A percentile compares a stretch with the other conserved stretches of the same genome.
Conservation (phyloP, 768 basidiomycete genomes). For the Butyriboletus loyo region DNA sequence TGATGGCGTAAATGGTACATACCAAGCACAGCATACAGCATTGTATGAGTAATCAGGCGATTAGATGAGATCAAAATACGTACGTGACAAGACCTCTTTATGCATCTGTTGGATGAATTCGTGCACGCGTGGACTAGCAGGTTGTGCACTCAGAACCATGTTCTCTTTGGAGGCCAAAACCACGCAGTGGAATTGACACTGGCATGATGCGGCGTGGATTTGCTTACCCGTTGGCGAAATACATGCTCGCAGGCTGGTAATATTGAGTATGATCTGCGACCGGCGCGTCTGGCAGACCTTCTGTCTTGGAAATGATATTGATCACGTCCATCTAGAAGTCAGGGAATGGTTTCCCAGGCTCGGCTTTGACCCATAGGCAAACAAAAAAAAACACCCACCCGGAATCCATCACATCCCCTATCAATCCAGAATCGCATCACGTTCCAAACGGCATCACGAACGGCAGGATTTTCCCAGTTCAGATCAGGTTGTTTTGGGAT, state of each 20-base stretch:
- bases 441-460: slow-evolving; percentile 57
- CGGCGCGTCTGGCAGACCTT: slow-evolving; percentile 64
- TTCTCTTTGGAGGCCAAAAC: slow-evolving; percentile 5
- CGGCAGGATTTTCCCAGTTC: slow-evolving; percentile 70
- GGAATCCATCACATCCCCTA: slow-evolving; percentile 71
- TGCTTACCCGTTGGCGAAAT: slow-evolving; percentile 59
- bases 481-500: slow-evolving; percentile 67
- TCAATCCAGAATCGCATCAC: slow-evolving; percentile 75
- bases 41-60: slow-evolving; percentile 11
- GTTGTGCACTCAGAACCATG: not conserved
- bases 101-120: slow-evolving; percentile 70
- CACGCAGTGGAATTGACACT: not conserved
- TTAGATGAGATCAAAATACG: slow-evolving; percentile 25
- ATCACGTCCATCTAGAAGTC: slow-evolving; percentile 62
- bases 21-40: not conserved
- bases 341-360: not conserved
- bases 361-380: not conserved
- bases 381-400: slow-evolving; percentile 37
- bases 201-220: slow-evolving; percentile 7
- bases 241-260: slow-evolving; percentile 51
- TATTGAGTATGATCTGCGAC: slow-evolving; percentile 48
- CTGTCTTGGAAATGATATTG: slow-evolving; percentile 62
- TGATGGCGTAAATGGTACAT: not conserved
- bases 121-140: slow-evolving; percentile 58
- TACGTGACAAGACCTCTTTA: slow-evolving; percentile 55